These are phyloP conservation scores for Backusella tarrabulga DNA, from an alignment of 192 early-diverging fungal genomes.

Conservation along the genomic window DNA sequence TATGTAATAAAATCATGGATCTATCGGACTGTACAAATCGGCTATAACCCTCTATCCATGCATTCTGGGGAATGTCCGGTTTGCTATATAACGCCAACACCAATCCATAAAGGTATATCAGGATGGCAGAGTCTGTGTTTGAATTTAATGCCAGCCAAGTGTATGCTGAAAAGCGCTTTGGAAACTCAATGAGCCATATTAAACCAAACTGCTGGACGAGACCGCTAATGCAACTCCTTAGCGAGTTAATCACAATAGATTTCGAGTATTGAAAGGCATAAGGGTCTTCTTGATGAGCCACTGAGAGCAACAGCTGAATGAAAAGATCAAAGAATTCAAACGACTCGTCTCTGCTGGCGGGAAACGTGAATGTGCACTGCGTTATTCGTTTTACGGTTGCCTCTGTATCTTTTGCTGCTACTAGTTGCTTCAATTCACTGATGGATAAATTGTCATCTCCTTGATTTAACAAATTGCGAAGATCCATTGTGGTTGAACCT, in stretches of 20 bases:
- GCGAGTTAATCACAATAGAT: neutral
- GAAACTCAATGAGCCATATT: constrained; percentile 20
- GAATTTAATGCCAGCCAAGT: constrained; percentile 22
- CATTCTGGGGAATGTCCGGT: neutral
- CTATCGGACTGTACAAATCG: constrained; percentile 19
- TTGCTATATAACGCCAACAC: constrained; percentile 11
- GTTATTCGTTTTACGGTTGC: constrained; percentile 16
- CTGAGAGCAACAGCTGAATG: constrained; percentile 21
- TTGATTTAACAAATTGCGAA: constrained; percentile 21
- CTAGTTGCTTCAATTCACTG: neutral
- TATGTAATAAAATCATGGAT: constrained; percentile 5
- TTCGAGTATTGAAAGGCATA: constrained; percentile 10
- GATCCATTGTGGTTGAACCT: constrained; percentile 14
- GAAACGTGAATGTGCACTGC: constrained; percentile 11
- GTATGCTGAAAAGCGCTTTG: constrained; percentile 7
- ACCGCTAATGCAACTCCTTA: constrained; percentile 24
- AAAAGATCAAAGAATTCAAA: constrained; percentile 30
- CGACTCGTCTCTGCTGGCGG: neutral
- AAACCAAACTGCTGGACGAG: constrained; percentile 13
- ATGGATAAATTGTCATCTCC: neutral
- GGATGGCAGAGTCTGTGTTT: constrained; percentile 10
- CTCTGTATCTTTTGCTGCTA: neutral
- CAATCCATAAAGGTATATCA: constrained; percentile 28
- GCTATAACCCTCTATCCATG: constrained; percentile 12
- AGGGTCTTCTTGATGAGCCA: constrained; percentile 2